Evolutionary conservation across 2,329 filamentous ascomycete genomes (phyloP).

Genomic region (Pezicula radicicola): DNA sequence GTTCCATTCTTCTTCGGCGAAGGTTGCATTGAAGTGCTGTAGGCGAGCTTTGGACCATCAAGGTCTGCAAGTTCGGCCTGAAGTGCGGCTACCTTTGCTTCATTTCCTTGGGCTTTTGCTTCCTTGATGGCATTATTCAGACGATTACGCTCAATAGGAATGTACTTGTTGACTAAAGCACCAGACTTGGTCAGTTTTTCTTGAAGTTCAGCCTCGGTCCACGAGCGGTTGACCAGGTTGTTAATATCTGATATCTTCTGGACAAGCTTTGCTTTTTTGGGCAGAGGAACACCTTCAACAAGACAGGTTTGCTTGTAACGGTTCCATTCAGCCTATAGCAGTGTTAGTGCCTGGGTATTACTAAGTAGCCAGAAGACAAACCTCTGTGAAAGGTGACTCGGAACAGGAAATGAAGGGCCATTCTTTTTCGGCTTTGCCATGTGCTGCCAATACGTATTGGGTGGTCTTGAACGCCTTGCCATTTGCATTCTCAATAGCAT

Average conservation of each 20-base stretch:
- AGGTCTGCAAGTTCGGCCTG: slow-evolving; percentile 61
- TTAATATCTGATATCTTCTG: slow-evolving; percentile 81
- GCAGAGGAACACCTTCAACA: slow-evolving; percentile 68
- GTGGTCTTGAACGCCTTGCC: slow-evolving; percentile 80
- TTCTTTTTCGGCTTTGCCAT: slow-evolving; percentile 79
- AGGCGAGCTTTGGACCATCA: slow-evolving; percentile 69
- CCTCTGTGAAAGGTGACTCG: slow-evolving; percentile 80
- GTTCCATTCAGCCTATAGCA: slow-evolving; percentile 67
- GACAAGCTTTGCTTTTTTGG: slow-evolving; percentile 66
- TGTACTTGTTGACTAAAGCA: slow-evolving; percentile 62
- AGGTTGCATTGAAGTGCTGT: slow-evolving; percentile 59
- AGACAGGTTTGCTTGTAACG: slow-evolving; percentile 75
- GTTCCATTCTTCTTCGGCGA: slow-evolving; percentile 46
- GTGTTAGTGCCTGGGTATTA: slow-evolving; percentile 20
- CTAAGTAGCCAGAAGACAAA: slow-evolving; percentile 34
- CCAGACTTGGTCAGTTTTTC: slow-evolving; percentile 73
- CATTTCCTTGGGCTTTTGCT: slow-evolving; percentile 62
- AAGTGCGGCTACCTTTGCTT: slow-evolving; percentile 49
- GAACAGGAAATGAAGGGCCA: slow-evolving; percentile 93
- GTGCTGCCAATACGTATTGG: slow-evolving; percentile 76
- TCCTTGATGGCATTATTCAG: slow-evolving; percentile 63
- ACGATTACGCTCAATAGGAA: slow-evolving; percentile 64
- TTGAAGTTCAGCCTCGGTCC: slow-evolving; percentile 80
- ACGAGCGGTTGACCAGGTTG: slow-evolving; percentile 71
- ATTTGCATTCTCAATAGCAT: slow-evolving; percentile 72